Percentiles rank a stretch among this genome's conserved stretches.
Evolutionary conservation across 2,329 filamentous ascomycete species (phyloP).

Genomic region (Didymella lethalis): DNA sequence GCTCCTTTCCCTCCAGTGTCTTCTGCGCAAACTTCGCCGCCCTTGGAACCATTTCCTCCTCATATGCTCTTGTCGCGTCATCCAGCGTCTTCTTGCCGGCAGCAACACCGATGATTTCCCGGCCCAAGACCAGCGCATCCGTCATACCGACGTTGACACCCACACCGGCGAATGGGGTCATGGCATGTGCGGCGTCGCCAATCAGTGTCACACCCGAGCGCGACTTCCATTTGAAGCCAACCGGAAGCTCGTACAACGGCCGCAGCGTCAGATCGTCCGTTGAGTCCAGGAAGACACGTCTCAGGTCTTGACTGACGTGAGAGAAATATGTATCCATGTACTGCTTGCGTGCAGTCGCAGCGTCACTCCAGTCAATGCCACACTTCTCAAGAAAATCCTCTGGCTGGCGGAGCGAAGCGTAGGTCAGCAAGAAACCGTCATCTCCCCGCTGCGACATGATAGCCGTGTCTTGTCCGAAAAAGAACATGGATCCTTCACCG

Average conservation of each 20-base stretch:
- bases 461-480: slow-evolving; percentile 49
- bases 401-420: slow-evolving; percentile 50
- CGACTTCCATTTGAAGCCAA: slow-evolving; percentile 60
- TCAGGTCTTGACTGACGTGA: slow-evolving; percentile 47
- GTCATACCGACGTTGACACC: slow-evolving; percentile 67
- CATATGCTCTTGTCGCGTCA: slow-evolving; percentile 32
- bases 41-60: slow-evolving; percentile 38
- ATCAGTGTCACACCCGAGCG: slow-evolving; percentile 61
- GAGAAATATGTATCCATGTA: slow-evolving; percentile 35
- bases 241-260: slow-evolving; percentile 62
- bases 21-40: slow-evolving; percentile 30
- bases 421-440: slow-evolving; percentile 57
- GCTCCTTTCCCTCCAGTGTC: slow-evolving; percentile 33
- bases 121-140: slow-evolving; percentile 61
- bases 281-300: slow-evolving; percentile 32
- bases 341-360: slow-evolving; percentile 45
- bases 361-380: slow-evolving; percentile 55
- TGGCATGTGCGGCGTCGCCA: slow-evolving; percentile 68
- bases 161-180: slow-evolving; percentile 66
- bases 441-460: slow-evolving; percentile 58
- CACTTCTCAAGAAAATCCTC: slow-evolving; percentile 54
- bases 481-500: slow-evolving; percentile 50
- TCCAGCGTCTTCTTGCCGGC: slow-evolving; percentile 33
- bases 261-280: slow-evolving; percentile 29
- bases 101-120: slow-evolving; percentile 29